Evolutionary conservation across 805 yeast genomes (phyloP).

Genomic region (Yamadazyma insecticola): DNA sequence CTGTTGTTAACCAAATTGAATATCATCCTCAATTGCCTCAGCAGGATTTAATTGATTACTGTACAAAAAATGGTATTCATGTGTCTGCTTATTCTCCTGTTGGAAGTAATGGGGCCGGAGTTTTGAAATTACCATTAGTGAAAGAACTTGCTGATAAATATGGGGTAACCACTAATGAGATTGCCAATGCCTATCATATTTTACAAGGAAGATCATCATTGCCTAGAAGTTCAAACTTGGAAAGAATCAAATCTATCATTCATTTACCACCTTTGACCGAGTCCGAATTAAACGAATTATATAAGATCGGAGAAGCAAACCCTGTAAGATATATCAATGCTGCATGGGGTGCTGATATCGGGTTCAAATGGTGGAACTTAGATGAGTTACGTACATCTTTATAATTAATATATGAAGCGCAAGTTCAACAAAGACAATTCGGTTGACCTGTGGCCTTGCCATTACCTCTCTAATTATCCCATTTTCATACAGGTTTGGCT

Average conservation of each 20-base stretch:
- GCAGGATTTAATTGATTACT: constrained; percentile 41
- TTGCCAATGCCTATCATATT: constrained; percentile 57
- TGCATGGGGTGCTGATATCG: constrained; percentile 28
- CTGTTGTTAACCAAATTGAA: constrained; percentile 29
- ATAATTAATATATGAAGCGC: no score
- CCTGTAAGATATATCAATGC: constrained; percentile 26
- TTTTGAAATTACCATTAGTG: constrained; percentile 46
- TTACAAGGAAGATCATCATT: constrained; percentile 55
- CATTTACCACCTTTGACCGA: constrained; percentile 27
- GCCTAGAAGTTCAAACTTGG: constrained; percentile 67
- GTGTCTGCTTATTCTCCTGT: constrained; percentile 75
- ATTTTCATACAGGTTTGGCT: no score
- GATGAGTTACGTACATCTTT: no score
- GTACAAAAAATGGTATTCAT: constrained; percentile 49
- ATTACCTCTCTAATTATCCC: neutral
- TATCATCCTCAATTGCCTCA: constrained; percentile 34
- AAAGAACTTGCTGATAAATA: constrained; percentile 53
- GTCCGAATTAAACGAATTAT: constrained; percentile 29
- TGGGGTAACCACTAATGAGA: constrained; percentile 46
- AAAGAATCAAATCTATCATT: constrained; percentile 45
- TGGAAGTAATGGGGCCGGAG: constrained; percentile 49
- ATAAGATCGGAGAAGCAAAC: constrained; percentile 19
- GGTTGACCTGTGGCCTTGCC: neutral
- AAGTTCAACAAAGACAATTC: no score
- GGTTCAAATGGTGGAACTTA: constrained; percentile 30